Percentiles rank a stretch among this genome's conserved stretches.
Evolutionary conservation across 805 yeast species (phyloP).

Genomic region (Pichia rugopelliculosa): DNA sequence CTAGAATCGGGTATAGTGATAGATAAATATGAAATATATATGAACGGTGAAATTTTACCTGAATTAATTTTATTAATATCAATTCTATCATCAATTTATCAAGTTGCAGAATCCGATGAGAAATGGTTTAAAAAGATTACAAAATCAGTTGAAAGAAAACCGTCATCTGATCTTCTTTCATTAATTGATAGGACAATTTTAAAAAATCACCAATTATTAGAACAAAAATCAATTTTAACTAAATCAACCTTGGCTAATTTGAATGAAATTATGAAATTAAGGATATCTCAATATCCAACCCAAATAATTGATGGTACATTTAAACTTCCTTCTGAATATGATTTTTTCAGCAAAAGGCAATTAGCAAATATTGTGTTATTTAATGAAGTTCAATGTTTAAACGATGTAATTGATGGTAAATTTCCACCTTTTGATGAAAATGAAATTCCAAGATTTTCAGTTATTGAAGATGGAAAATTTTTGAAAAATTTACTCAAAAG

Average conservation of each 20-base stretch:
- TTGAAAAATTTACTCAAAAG: conserved; percentile 53
- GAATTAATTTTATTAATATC: conserved; percentile 52
- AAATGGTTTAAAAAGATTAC: conserved; percentile 27
- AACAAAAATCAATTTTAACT: conserved; percentile 40
- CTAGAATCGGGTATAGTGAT: conserved; percentile 32
- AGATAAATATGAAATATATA: conserved; percentile 58
- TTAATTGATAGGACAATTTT: conserved; percentile 44
- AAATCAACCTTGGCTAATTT: conserved; percentile 25
- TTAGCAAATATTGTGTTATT: conserved; percentile 51
- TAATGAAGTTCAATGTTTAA: conserved; percentile 49
- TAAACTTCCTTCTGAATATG: conserved; percentile 15
- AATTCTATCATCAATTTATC: conserved; percentile 35
- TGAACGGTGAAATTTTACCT: conserved; percentile 49
- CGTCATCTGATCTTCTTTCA: conserved; percentile 24
- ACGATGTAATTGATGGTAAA: conserved; percentile 24
- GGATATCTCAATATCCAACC: conserved; percentile 44
- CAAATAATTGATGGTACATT: conserved; percentile 10
- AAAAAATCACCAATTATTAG: conserved; percentile 56
- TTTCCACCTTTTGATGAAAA: conserved; percentile 18
- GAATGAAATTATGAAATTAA: conserved; percentile 26
- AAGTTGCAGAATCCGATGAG: conserved; percentile 24
- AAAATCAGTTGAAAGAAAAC: conserved; percentile 15
- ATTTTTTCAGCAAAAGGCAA: conserved; percentile 20
- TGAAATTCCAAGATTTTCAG: conserved; percentile 27
- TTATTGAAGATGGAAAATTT: conserved; percentile 54